Evolutionary conservation across 257 asterid species (phyloP).

Genomic region (Capsicum rhomboideum): DNA sequence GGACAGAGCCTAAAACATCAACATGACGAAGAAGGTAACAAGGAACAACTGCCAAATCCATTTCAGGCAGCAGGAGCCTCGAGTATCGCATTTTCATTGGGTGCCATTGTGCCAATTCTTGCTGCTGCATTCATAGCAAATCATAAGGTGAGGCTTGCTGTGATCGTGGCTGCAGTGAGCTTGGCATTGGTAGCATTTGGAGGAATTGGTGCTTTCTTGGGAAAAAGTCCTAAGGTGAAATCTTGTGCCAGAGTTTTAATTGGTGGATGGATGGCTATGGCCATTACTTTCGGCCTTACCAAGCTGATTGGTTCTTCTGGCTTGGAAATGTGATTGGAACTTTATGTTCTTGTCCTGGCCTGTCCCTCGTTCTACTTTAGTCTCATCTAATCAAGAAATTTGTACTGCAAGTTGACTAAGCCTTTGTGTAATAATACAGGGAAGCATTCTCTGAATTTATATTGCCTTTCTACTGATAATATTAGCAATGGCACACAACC

Average conservation of each 20-base stretch:
- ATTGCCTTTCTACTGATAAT: background rate
- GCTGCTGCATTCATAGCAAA: conserved; percentile 46
- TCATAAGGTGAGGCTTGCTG: conserved; percentile 34
- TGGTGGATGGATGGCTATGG: conserved; percentile 86
- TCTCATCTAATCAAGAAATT: background rate
- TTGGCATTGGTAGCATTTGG: conserved; percentile 49
- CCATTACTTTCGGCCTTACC: conserved; percentile 55
- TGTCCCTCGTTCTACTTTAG: background rate
- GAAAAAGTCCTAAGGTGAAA: conserved; percentile 29
- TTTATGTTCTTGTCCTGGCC: background rate
- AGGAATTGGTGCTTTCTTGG: conserved; percentile 44
- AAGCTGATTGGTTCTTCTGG: conserved; percentile 42
- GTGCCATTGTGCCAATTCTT: conserved; percentile 54
- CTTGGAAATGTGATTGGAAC: conserved; percentile 22
- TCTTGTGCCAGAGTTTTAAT: conserved; percentile 46
- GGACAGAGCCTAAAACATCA: background rate
- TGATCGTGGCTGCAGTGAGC: conserved; percentile 39
- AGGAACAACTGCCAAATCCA: conserved; percentile 52
- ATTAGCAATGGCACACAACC: background rate
- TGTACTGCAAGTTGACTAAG: background rate
- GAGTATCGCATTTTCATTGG: conserved; percentile 45
- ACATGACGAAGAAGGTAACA: background rate
- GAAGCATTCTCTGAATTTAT: background rate
- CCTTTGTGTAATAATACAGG: background rate
- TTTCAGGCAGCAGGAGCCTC: conserved; percentile 56